These are phyloP conservation scores for Lodderomyces pseudojiufengensis DNA, from an alignment of 1,139 yeast species.

Conservation along the genomic window DNA sequence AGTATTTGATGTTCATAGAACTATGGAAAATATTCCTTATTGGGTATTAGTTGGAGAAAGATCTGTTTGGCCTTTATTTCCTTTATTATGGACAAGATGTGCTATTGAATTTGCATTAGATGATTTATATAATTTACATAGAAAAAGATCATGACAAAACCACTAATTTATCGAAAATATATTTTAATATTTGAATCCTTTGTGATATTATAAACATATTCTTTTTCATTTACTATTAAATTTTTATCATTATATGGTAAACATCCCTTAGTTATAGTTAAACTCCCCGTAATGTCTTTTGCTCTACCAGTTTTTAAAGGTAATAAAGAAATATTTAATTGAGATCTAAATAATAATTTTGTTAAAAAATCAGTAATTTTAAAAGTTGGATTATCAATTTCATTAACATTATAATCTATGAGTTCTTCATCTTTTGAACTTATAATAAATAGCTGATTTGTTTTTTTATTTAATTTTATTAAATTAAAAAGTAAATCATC, in stretches of 20 bases:
- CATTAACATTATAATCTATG: constrained; percentile 27
- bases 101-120: constrained; percentile 87
- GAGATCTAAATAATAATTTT: constrained; percentile 49
- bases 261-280: constrained; percentile 56
- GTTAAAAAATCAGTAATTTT: constrained; percentile 44
- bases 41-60: constrained; percentile 91
- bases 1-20: constrained; percentile 70
- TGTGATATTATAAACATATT: constrained; percentile 58
- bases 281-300: constrained; percentile 72
- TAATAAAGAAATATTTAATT: constrained; percentile 49
- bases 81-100: constrained; percentile 83
- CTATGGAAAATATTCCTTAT: constrained; percentile 71
- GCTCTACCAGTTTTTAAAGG: constrained; percentile 82
- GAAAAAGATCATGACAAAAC: constrained; percentile 24
- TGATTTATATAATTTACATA: constrained; percentile 58
- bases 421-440: constrained; percentile 36
- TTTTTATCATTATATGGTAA: constrained; percentile 22
- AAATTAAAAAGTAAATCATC: constrained; percentile 34
- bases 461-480: constrained; percentile 31
- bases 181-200: constrained; percentile 51
- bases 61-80: constrained; percentile 90
- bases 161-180: constrained; percentile 35
- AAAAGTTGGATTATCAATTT: constrained; percentile 23
- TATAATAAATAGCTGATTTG: constrained; percentile 33
- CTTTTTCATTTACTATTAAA: constrained; percentile 48